Base-by-base conservation (phyloP, 1,284 basidiomycete species). In the Ganoderma lucidum region DNA sequence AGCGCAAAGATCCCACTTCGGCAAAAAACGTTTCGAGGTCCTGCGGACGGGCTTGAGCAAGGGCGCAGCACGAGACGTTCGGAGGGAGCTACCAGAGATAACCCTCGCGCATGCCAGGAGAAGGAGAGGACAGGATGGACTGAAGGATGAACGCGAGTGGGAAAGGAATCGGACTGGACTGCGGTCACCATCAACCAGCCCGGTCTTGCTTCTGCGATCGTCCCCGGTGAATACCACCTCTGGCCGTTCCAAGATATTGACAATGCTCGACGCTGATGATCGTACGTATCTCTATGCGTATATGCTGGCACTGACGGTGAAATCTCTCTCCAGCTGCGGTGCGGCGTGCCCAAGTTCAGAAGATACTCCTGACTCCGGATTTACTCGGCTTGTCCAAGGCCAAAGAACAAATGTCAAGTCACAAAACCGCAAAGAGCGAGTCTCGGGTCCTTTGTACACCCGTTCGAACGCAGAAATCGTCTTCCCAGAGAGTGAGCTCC, bases 1-100 rank as follows among this genome's bases (percentile, higher is more conserved):
- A 63, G 78, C 82, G 35, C 86, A 90, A 70, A 88, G 86, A 69
- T 81, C 79, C 19, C 86, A 87, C 71, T 91, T 91, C 73, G 84
- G 87, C 42, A 83, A 84, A 66, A 84, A 86, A 73, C 82, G 84
- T n/a, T 80, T 89, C 44, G 83, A 87, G 61, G 79, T 89, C 62
- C 80, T 89, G 6, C 80, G 83, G 10, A 84, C 83, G 45, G 77
- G 78, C 30, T 73, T 81, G 39, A 74, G 73, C 64, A 76, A 72
- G 45, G 58, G 65, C 3, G 56, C 58, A 15, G 45, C 64, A n/a
- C 32, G 23, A 37, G 44, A 48, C n/a, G 53, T 62, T 12, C n/a
- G n/a, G 10, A 64, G 35, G 12, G 64, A 41, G 4, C 60, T 60
- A 1, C 53, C 71, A 15, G 70, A 72, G 28, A 78, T 79, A 17